Conservation (phyloP, 805 yeast species). For the Pichia pseudocactophila region DNA sequence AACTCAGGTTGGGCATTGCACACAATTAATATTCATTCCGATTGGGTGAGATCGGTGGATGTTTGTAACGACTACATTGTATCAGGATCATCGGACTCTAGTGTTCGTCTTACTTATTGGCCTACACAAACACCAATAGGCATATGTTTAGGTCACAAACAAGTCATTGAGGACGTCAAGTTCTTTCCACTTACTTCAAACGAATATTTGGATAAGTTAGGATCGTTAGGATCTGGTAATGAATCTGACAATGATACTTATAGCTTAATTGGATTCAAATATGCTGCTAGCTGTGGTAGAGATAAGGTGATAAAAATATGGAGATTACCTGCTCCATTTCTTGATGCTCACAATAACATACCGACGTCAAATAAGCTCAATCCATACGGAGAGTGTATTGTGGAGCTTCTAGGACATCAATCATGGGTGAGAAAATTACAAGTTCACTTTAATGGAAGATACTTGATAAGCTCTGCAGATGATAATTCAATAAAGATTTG, state of each 20-base stretch:
- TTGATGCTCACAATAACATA: slow-evolving; percentile 30
- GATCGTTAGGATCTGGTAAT: slow-evolving; percentile 13
- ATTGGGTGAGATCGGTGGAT: slow-evolving; percentile 61
- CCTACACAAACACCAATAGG: slow-evolving; percentile 62
- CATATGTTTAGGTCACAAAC: slow-evolving; percentile 66
- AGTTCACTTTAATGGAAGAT: slow-evolving; percentile 70
- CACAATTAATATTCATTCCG: slow-evolving; percentile 71
- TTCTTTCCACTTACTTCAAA: slow-evolving; percentile 52
- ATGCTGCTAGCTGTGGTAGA: slow-evolving; percentile 71
- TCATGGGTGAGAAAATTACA: slow-evolving; percentile 75
- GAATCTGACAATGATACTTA: slow-evolving; percentile 20
- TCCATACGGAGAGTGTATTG: slow-evolving; percentile 51
- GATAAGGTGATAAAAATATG: slow-evolving; percentile 70
- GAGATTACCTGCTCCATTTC: slow-evolving; percentile 61
- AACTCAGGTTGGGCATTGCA: slow-evolving; percentile 56
- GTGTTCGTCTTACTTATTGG: slow-evolving; percentile 55
- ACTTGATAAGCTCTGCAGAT: slow-evolving; percentile 65
- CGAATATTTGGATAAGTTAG: slow-evolving; percentile 37
- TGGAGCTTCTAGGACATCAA: slow-evolving; percentile 62
- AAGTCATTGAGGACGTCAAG: slow-evolving; percentile 68
- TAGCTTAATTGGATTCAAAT: slow-evolving; percentile 47
- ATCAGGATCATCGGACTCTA: slow-evolving; percentile 74
- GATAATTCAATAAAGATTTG: slow-evolving; percentile 70
- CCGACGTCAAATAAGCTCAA: slow-evolving; percentile 40
- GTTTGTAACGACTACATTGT: slow-evolving; percentile 47